These are phyloP conservation scores for Leishmania gerbilli DNA, from an alignment of 208 protist species.

Conservation along the genomic window DNA sequence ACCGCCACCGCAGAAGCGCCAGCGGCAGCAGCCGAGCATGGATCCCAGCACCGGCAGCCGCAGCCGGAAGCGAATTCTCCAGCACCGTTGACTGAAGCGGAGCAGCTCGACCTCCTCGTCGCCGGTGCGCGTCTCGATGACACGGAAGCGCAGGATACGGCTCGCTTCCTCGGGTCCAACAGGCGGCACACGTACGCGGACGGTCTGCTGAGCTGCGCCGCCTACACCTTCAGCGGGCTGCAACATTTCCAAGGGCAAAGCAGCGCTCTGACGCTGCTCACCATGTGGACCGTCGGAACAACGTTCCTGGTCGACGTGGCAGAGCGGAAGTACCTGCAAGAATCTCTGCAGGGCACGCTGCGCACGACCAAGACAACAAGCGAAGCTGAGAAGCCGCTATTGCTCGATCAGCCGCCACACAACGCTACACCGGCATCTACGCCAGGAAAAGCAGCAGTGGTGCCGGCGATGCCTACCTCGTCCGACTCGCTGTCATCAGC, in stretches of 20 bases:
- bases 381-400: not conserved
- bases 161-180: slow-evolving; percentile 53
- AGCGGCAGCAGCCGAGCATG: not conserved
- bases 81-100: slow-evolving; percentile 20
- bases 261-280: slow-evolving; percentile 66
- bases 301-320: slow-evolving; percentile 69
- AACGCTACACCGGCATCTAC: not conserved
- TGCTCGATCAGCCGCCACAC: not conserved
- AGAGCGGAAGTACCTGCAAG: slow-evolving; percentile 51
- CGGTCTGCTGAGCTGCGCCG: slow-evolving; percentile 41
- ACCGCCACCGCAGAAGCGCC: not conserved
- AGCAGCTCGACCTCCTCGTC: slow-evolving; percentile 53
- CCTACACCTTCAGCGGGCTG: slow-evolving; percentile 70
- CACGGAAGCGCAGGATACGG: slow-evolving; percentile 24
- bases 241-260: slow-evolving; percentile 78
- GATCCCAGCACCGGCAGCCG: slow-evolving; percentile 7
- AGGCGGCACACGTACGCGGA: slow-evolving; percentile 61
- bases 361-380: not conserved
- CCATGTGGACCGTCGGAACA: slow-evolving; percentile 77
- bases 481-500: not conserved
- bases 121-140: slow-evolving; percentile 46
- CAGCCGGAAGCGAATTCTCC: not conserved
- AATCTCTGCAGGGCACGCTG: slow-evolving; percentile 22
- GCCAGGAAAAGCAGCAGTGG: not conserved
- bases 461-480: not conserved